Evolutionary conservation across 441 rosid genomes (phyloP), one percentile per base, ranked within the genome.

Genomic region (Hura crepitans): DNA sequence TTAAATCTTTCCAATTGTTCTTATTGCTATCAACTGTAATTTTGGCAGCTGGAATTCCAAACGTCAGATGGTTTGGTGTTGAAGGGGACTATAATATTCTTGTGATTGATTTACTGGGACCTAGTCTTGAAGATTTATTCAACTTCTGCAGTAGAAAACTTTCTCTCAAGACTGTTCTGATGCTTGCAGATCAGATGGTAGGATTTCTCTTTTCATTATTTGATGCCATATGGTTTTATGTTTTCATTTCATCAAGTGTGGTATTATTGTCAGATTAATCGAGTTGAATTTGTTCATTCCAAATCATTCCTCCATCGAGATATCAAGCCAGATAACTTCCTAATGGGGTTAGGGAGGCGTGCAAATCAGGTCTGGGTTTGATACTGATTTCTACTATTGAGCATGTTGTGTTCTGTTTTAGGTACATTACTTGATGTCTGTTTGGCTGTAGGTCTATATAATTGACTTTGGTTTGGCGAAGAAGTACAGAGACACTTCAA

Each of bases 101-200:
- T 31, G 99, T 92, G 75, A 92, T 95, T 93, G 99, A 95, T 86
- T 85, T 95, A 70, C 91, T 95, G 53, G 99, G 99, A 62, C 99
- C 97, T 47, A 95, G 99, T 81, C 97, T 95, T 73, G 98, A 95
- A 82, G 99, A 95, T 79, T 80, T 95, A 69, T 95, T 95, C 84
- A 95, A 89, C 84, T 95, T 92, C 78, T 95, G 99, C 78, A 90
- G 93, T 68, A 81, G 98, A 74, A 95, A 95, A 79, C 85, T 95
- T 70, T 92, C 98, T 31, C 81, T 95, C 79, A 95, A 92, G 92
- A 84, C 97, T 0, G 97, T 94, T 61, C 91, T 94, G 65, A 92
- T 94, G 99, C 97, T 94, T 72, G 97, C 99, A 1, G 99, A 92
- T 80, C 98, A 95, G 82, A 92, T 95, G 97, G 99, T 92, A 74